Percentiles rank a stretch among this genome's conserved stretches.
phyloP scores from a whole-genome alignment of 2,329 filamentous ascomycete species.

The Cladosporium sp. region DNA sequence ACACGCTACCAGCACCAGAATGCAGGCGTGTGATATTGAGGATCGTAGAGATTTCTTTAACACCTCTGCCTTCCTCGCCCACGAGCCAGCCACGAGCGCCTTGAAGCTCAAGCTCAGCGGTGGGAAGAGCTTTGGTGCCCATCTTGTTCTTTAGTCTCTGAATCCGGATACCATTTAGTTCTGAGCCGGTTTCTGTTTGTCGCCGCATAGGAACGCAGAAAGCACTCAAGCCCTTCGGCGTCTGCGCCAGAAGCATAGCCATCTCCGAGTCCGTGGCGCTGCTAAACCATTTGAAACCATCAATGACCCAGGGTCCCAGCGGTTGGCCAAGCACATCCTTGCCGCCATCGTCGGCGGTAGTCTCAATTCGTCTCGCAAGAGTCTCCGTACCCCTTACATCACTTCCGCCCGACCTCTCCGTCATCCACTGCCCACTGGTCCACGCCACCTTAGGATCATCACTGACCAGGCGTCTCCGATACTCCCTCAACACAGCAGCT shows the following conservation, averaged over 20 bases:
- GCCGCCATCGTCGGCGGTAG: background rate
- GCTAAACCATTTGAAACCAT: constrained; percentile 70
- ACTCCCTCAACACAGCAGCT: constrained; percentile 12
- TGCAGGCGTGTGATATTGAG: constrained; percentile 64
- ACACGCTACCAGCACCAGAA: constrained; percentile 51
- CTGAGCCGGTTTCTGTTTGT: constrained; percentile 16
- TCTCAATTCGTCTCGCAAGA: constrained; percentile 23
- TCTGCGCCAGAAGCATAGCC: constrained; percentile 61
- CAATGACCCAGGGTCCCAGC: constrained; percentile 55
- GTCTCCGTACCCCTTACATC: constrained; percentile 68
- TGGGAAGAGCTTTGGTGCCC: constrained; percentile 65
- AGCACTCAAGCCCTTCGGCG: constrained; percentile 51
- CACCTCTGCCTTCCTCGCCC: constrained; percentile 61
- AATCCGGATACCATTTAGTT: constrained; percentile 62
- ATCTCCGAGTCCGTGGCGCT: constrained; percentile 63
- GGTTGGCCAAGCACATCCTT: constrained; percentile 28
- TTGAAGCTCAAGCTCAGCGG: constrained; percentile 63
- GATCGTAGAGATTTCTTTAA: constrained; percentile 64
- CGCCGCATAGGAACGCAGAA: constrained; percentile 58
- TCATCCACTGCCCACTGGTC: constrained; percentile 78
- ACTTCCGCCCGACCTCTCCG: constrained; percentile 63
- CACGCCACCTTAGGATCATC: constrained; percentile 52
- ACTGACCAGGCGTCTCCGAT: constrained; percentile 50
- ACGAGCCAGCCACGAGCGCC: constrained; percentile 50
- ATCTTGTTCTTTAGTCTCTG: constrained; percentile 69